Conservation (phyloP, 1,139 yeast species). For the Diutina mesorugosa region DNA sequence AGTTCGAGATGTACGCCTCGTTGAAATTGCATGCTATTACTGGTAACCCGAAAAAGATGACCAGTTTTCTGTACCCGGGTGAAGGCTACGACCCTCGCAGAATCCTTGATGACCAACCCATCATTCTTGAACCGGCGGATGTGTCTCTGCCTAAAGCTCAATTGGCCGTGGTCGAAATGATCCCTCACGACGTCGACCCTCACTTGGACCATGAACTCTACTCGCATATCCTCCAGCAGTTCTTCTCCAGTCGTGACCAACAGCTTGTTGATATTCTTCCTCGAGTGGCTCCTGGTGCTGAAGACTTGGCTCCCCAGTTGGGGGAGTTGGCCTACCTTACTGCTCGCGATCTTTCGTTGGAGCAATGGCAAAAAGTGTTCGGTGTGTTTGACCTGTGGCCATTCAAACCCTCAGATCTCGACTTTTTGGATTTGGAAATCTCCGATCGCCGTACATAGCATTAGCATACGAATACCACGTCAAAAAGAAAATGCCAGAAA, state of each 20-base stretch:
- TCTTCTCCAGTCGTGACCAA: constrained; percentile 41
- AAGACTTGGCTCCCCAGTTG: constrained; percentile 32
- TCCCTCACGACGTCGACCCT: constrained; percentile 26
- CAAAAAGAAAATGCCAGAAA: too few species aligned
- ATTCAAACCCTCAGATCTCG: constrained; percentile 49
- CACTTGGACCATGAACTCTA: constrained; percentile 40
- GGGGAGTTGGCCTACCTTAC: constrained; percentile 24
- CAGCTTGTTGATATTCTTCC: constrained; percentile 36
- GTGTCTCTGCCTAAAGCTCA: constrained; percentile 15
- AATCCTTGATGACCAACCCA: constrained; percentile 26
- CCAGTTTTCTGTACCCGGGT: constrained; percentile 11
- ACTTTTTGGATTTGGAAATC: not conserved
- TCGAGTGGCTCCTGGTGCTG: constrained; percentile 76
- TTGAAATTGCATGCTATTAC: constrained; percentile 37
- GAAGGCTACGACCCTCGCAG: constrained; percentile 22
- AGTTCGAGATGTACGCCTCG: constrained; percentile 48
- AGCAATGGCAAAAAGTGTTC: constrained; percentile 41
- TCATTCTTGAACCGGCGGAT: constrained; percentile 13
- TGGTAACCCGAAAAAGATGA: constrained; percentile 6
- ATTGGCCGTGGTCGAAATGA: constrained; percentile 42
- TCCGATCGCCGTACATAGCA: not conserved
- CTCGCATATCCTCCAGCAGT: constrained; percentile 54
- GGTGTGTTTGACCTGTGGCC: constrained; percentile 65
- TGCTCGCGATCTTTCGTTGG: constrained; percentile 36
- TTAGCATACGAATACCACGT: not conserved